Percentiles rank a stretch among this genome's conserved stretches.
phyloP scores from a whole-genome alignment of 768 basidiomycete genomes.

The Gymnopilus dilepis region DNA sequence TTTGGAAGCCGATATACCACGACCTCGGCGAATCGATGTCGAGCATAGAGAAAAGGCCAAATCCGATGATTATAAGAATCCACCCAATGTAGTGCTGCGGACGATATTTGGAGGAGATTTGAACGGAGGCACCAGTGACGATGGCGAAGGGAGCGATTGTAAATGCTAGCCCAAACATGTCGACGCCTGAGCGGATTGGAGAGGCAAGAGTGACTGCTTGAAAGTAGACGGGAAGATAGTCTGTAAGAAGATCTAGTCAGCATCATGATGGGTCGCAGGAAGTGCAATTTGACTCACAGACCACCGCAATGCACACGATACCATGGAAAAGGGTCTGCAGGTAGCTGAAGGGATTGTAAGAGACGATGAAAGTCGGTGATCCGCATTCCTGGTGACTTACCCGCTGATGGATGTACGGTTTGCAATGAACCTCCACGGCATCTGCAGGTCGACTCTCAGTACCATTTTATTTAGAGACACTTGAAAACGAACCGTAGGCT shows the following conservation, averaged over 20 bases:
- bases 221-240: conserved; percentile 12
- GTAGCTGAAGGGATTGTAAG: neutral
- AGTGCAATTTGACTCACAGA: neutral
- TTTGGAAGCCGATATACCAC: conserved; percentile 1
- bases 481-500: conserved; percentile 7
- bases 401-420: conserved; percentile 10
- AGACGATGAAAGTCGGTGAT: neutral
- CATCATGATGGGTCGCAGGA: neutral
- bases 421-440: conserved; percentile 1
- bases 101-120: neutral
- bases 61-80: conserved; percentile 9
- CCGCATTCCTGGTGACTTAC: neutral
- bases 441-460: neutral
- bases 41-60: conserved; percentile 7
- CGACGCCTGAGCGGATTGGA: conserved; percentile 5
- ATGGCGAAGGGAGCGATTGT: conserved; percentile 7
- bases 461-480: neutral
- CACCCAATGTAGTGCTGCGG: conserved; percentile 10
- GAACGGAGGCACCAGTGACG: conserved; percentile 3
- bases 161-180: conserved; percentile 4
- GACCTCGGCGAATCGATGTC: conserved; percentile 1
- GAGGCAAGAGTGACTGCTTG: conserved; percentile 5
- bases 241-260: neutral
- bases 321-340: conserved; percentile 5
- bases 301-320: conserved; percentile 7